Conservation (phyloP, 371 early-diverging fungal species). For the Sporodiniella umbellata region DNA sequence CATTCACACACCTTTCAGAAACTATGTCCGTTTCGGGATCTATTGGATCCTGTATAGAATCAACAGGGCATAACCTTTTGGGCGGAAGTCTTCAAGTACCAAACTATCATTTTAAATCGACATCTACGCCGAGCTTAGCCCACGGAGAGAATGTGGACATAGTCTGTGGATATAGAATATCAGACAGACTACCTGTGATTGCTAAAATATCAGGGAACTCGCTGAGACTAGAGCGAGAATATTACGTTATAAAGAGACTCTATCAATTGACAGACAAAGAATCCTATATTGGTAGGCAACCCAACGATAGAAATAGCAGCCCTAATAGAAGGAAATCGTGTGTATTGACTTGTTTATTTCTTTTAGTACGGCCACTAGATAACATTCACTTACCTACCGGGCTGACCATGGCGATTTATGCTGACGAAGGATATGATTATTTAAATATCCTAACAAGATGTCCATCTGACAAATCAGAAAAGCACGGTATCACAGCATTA, state of each 20-base stretch:
- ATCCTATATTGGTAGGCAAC: slow-evolving; percentile 28
- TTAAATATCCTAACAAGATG: slow-evolving; percentile 9
- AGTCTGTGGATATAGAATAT: slow-evolving; percentile 41
- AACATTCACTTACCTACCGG: slow-evolving; percentile 34
- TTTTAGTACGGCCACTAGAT: slow-evolving; percentile 36
- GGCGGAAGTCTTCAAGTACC: slow-evolving; percentile 35
- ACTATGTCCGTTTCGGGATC: slow-evolving; percentile 36
- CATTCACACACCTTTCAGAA: too few relatives aligned
- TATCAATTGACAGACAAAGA: slow-evolving; percentile 34
- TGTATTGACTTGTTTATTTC: too few relatives aligned
- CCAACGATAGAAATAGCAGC: not conserved
- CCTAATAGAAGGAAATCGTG: too few relatives aligned
- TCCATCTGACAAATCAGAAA: slow-evolving; percentile 8
- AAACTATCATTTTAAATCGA: slow-evolving; percentile 38
- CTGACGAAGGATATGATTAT: slow-evolving; percentile 33
- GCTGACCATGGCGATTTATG: slow-evolving; percentile 32
- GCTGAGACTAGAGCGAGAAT: slow-evolving; percentile 40
- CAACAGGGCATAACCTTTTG: slow-evolving; percentile 17
- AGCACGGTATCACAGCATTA: not conserved
- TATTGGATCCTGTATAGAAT: slow-evolving; percentile 30
- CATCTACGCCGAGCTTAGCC: slow-evolving; percentile 27
- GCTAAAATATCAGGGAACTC: slow-evolving; percentile 40
- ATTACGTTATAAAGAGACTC: slow-evolving; percentile 37
- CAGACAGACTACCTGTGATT: slow-evolving; percentile 33
- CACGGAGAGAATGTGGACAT: slow-evolving; percentile 40